These are phyloP conservation scores for Trichoderma polysporum DNA, from an alignment of 2,329 filamentous ascomycete species.

Conservation along the genomic window DNA sequence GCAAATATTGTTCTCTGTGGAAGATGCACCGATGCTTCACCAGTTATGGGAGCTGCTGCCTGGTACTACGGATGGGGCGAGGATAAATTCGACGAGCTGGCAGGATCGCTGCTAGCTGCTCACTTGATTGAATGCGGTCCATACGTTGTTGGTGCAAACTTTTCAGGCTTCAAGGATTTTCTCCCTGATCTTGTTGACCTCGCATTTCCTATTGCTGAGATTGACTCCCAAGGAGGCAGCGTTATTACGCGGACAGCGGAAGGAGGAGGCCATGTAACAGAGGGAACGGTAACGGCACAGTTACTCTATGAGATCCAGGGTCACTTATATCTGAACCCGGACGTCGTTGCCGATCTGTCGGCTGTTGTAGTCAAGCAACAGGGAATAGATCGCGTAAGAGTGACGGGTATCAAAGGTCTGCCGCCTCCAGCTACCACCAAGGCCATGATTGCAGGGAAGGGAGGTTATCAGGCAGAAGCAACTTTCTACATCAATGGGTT, in stretches of 20 bases:
- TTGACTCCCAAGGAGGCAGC: slow-evolving; percentile 34
- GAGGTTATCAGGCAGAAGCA: slow-evolving; percentile 46
- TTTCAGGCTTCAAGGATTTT: slow-evolving; percentile 45
- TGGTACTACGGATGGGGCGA: slow-evolving; percentile 56
- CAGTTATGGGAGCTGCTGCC: slow-evolving; percentile 55
- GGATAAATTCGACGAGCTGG: slow-evolving; percentile 48
- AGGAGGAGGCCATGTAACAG: slow-evolving; percentile 39
- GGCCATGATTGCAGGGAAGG: slow-evolving; percentile 44
- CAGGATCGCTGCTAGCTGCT: slow-evolving; percentile 50
- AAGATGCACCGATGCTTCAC: slow-evolving; percentile 49
- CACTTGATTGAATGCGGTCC: slow-evolving; percentile 55
- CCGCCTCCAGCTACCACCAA: slow-evolving; percentile 36
- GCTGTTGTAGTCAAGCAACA: slow-evolving; percentile 46
- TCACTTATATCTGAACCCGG: slow-evolving; percentile 44
- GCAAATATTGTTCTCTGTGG: slow-evolving; percentile 52
- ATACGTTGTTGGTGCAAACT: slow-evolving; percentile 56
- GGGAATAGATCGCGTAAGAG: slow-evolving; percentile 32
- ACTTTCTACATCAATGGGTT: slow-evolving; percentile 45
- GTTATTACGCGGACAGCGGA: slow-evolving; percentile 38
- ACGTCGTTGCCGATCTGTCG: slow-evolving; percentile 43
- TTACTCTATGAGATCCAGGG: slow-evolving; percentile 49
- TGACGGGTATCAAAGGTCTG: slow-evolving; percentile 32
- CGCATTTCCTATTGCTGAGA: slow-evolving; percentile 41
- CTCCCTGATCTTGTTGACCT: slow-evolving; percentile 32
- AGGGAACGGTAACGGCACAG: slow-evolving; percentile 38